Base-by-base conservation (phyloP, 2,329 filamentous ascomycete genomes). In the Fusarium nanum region DNA sequence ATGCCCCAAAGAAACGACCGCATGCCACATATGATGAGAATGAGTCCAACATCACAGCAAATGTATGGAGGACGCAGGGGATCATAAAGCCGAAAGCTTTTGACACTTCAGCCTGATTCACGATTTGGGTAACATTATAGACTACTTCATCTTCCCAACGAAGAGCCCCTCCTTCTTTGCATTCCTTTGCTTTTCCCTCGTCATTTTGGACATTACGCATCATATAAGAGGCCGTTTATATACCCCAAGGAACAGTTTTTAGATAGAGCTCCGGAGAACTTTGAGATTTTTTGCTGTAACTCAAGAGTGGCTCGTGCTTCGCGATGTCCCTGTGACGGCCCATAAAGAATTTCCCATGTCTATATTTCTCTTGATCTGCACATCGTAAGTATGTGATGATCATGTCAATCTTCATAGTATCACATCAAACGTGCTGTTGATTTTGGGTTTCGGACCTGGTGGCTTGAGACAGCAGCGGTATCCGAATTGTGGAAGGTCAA, bases 121-220 rank as follows among this genome's bases (percentile, higher is more conserved):
- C 41, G 58, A 32, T 49, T 65, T 56, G 57, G 71, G 60, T 54
- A 68, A 40, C 55, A 66, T 57, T 72, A 70, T 78, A 78, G 76
- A 79, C 65, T 74, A 64, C 67, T 77, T 75, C 65, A 76, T 78
- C 77, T 78, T 79, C 75, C 70, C 75, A 68, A 72, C 63, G 77
- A 79, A 78, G 77, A 78, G 71, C 68, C 52, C 52, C 47, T 63
- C 70, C 60, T 69, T 72, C 68, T 44, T 71, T 70, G 60, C 37
- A 61, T 53, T 68, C 61, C 60, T 61, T 48, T 60, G 49, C 44
- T 56, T 56, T 14, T 48, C 40, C 47, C 42, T 23, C 20, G 20
- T 61, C 53, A 61, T 60, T 61, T 40, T 50, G 53, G 57, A 59
- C 22, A 47, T 61, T 63, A 56, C 49, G 42, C 59, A 66, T 56